phyloP scores from a whole-genome alignment of 1,284 basidiomycete species.

The Clitocybe nebularis region DNA sequence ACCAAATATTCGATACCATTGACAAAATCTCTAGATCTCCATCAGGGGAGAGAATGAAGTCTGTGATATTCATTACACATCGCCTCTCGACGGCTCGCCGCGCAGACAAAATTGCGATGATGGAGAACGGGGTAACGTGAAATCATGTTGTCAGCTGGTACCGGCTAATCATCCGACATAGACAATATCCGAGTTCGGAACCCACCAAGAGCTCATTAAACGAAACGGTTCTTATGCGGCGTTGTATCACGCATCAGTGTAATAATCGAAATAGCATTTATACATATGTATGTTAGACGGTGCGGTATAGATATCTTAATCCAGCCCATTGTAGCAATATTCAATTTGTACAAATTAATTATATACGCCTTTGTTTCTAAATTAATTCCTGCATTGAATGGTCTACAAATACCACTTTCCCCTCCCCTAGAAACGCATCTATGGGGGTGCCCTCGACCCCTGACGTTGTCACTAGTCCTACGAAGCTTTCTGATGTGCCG shows the following conservation, averaged over 20 bases:
- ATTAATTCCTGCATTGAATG: slow-evolving; percentile 46
- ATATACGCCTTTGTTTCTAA: slow-evolving; percentile 19
- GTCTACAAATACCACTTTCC: slow-evolving; percentile 63
- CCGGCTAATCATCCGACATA: slow-evolving; percentile 25
- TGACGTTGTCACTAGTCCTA: slow-evolving; percentile 35
- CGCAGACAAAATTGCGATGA: slow-evolving; percentile 82
- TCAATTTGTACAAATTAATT: not conserved
- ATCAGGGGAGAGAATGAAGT: slow-evolving; percentile 55
- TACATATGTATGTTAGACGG: slow-evolving; percentile 12
- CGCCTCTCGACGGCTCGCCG: slow-evolving; percentile 74
- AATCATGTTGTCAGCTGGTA: slow-evolving; percentile 11
- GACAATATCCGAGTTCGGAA: slow-evolving; percentile 78
- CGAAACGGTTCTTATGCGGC: slow-evolving; percentile 64
- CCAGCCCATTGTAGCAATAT: slow-evolving; percentile 8
- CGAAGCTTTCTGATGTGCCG: slow-evolving; percentile 49
- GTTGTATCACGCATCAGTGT: slow-evolving; percentile 67
- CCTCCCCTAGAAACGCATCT: slow-evolving; percentile 63
- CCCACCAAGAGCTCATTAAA: slow-evolving; percentile 68
- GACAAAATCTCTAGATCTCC: slow-evolving; percentile 54
- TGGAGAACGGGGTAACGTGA: slow-evolving; percentile 68
- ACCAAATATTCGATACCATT: slow-evolving; percentile 72
- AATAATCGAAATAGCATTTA: slow-evolving; percentile 19
- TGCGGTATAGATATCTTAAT: slow-evolving; percentile 15
- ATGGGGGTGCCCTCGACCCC: slow-evolving; percentile 48
- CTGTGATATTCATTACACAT: slow-evolving; percentile 83